Percentiles rank a stretch among this genome's conserved stretches.
phyloP scores from a whole-genome alignment of 78 protist genomes.

The Diacronema lutheri region DNA sequence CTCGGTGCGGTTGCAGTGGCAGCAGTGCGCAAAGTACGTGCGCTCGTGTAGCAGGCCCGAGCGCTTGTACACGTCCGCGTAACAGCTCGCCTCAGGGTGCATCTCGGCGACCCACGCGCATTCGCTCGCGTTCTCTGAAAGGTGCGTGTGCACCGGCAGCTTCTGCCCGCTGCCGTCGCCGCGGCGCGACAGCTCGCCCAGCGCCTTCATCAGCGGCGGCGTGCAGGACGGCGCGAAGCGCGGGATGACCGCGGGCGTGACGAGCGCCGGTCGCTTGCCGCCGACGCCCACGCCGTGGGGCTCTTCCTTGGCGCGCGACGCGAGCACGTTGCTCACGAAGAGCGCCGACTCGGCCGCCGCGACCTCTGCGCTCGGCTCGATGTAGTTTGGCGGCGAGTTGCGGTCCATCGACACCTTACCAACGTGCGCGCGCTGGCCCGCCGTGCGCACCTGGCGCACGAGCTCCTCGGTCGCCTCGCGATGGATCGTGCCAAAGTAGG shows the following conservation, averaged over 20 bases:
- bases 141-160: constrained; percentile 67
- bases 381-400: constrained; percentile 78
- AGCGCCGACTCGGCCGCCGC: constrained; percentile 35
- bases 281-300: too few relatives aligned
- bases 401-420: constrained; percentile 83
- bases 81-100: constrained; percentile 45
- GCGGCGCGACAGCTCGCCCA: constrained; percentile 12
- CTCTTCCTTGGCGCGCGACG: too few relatives aligned
- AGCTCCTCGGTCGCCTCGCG: constrained; percentile 56
- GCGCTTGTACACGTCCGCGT: constrained; percentile 70
- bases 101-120: constrained; percentile 53
- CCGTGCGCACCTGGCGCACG: constrained; percentile 10
- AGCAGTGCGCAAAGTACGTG: constrained; percentile 79
- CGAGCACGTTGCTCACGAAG: constrained; percentile 33
- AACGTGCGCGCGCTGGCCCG: constrained; percentile 83
- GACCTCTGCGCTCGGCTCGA: constrained; percentile 62
- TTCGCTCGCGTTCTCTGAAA: constrained; percentile 71
- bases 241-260: constrained; percentile 66
- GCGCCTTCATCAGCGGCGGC: constrained; percentile 45
- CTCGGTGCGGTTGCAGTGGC: constrained; percentile 61
- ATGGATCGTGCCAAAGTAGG: constrained; percentile 84
- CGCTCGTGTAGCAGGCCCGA: constrained; percentile 52
- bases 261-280: constrained; percentile 18
- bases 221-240: constrained; percentile 80
- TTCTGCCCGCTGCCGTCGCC: constrained; percentile 4